phyloP scores from a whole-genome alignment of 768 basidiomycete genomes.

The Boletus tylopilopsis region DNA sequence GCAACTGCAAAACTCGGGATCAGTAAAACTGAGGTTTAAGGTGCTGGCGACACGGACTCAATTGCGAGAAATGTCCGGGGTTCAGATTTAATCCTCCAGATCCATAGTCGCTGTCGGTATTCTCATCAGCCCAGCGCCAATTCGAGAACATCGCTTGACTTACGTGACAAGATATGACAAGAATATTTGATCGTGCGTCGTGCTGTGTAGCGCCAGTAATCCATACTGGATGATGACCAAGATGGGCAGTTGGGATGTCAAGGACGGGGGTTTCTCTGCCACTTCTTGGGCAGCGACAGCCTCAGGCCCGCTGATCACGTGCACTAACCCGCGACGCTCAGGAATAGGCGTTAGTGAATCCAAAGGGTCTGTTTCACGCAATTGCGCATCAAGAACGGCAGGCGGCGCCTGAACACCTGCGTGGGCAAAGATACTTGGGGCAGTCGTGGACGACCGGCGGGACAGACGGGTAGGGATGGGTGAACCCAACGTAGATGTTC shows the following conservation, averaged over 20 bases:
- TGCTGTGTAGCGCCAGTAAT: conserved; percentile 81
- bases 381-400: conserved; percentile 71
- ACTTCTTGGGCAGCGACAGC: conserved; percentile 37
- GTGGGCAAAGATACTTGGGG: conserved; percentile 81
- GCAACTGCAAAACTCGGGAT: conserved; percentile 53
- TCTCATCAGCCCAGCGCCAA: not conserved
- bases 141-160: conserved; percentile 1
- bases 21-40: conserved; percentile 1
- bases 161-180: conserved; percentile 77
- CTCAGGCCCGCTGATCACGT: conserved; percentile 14
- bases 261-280: conserved; percentile 56
- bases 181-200: conserved; percentile 89
- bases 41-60: conserved; percentile 51
- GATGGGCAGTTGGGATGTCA: conserved; percentile 73
- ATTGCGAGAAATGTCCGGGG: conserved; percentile 88
- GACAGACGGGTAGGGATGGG: conserved; percentile 33
- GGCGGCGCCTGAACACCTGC: conserved; percentile 77
- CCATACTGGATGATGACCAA: conserved; percentile 90
- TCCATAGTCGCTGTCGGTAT: conserved; percentile 58
- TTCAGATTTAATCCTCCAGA: conserved; percentile 89
- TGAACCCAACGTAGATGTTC: conserved; percentile 30
- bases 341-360: conserved; percentile 47
- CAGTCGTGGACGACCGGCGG: conserved; percentile 49
- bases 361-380: conserved; percentile 40
- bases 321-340: conserved; percentile 42